Base-by-base conservation (phyloP, 2,329 filamentous ascomycete species). In the Nemania bipapillata region DNA sequence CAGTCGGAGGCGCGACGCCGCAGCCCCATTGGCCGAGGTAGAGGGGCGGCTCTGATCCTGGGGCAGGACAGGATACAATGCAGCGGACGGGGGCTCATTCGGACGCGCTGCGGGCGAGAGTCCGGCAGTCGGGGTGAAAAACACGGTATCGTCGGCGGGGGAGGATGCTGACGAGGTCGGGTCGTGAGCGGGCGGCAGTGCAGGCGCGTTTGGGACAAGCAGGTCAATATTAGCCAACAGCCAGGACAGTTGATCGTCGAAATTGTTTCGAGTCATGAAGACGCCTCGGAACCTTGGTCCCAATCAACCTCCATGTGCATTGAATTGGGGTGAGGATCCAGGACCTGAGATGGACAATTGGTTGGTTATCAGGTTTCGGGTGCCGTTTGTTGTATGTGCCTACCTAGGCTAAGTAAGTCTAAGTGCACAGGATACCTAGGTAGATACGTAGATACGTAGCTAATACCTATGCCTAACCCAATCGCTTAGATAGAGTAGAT, bases 241-340 rank as follows among this genome's bases (percentile, higher is more conserved):
- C 87, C 87, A 89, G 74, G 84, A 81, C 74, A 89, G 80, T 77
- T 89, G 85, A 76, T 86, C 83, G 74, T 80, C 78, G 68, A 89
- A 83, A 76, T 89, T 89, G 80, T 89, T 88, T 77, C 85, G 86
- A 81, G 87, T 89, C 87, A 89, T 89, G 81, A 85, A 85, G 82
- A 77, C 82, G 79, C 79, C 64, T 76, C 76, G 77, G 76, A 80
- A 77, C 79, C 69, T 72, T 54, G 58, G 79, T 80, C 78, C 80
- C 78, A 70, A 70, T 69, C 68, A 70, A 74, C 58, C 75, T 74
- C 78, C 77, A 78, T 79, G 76, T 66, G 74, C 74, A 61, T 63
- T 66, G 70, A 69, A 62, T 52, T 61, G 68, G 59, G 63, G n/a
- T n/a, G n/a, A n/a, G n/a, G n/a, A 56, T 68, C 26, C 24, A 9